phyloP scores from a whole-genome alignment of 2,329 filamentous ascomycete genomes.

The Triangularia setosa region DNA sequence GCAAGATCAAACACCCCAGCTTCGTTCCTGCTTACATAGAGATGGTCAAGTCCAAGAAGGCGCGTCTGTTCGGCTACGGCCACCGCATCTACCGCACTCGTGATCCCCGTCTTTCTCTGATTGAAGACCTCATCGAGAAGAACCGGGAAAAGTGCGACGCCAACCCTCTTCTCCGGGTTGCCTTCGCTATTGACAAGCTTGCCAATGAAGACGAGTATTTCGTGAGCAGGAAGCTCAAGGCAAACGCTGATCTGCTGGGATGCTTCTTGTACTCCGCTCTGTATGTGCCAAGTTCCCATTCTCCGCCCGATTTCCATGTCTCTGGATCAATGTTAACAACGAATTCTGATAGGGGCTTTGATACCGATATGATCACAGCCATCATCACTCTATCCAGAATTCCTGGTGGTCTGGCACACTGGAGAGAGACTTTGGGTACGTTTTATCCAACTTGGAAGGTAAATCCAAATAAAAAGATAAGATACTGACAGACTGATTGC shows the following conservation, averaged over 20 bases:
- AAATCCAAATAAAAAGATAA: background rate
- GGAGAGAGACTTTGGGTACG: conserved; percentile 5
- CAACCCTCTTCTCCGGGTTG: conserved; percentile 5
- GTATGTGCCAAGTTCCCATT: conserved; percentile 1
- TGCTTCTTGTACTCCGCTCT: conserved; percentile 6
- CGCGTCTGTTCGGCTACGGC: conserved; percentile 5
- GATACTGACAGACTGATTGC: background rate
- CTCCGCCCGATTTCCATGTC: background rate
- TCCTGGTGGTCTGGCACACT: conserved; percentile 2
- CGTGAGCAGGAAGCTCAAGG: conserved; percentile 3
- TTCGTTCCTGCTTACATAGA: conserved; percentile 1
- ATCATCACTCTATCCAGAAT: conserved; percentile 3
- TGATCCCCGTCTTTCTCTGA: background rate
- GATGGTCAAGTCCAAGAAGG: conserved; percentile 7
- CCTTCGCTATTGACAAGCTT: conserved; percentile 4
- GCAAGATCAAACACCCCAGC: conserved; percentile 3
- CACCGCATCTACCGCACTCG: conserved; percentile 4
- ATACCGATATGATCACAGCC: conserved; percentile 5
- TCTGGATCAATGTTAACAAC: background rate
- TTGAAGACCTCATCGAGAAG: conserved; percentile 2
- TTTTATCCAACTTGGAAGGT: background rate
- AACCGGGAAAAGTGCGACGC: background rate
- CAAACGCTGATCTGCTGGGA: conserved; percentile 8
- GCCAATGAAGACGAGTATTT: conserved; percentile 10
- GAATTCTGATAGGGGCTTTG: background rate